Base-by-base conservation (phyloP, 108 stramenopile genomes). In the Epithemia pelagica region DNA sequence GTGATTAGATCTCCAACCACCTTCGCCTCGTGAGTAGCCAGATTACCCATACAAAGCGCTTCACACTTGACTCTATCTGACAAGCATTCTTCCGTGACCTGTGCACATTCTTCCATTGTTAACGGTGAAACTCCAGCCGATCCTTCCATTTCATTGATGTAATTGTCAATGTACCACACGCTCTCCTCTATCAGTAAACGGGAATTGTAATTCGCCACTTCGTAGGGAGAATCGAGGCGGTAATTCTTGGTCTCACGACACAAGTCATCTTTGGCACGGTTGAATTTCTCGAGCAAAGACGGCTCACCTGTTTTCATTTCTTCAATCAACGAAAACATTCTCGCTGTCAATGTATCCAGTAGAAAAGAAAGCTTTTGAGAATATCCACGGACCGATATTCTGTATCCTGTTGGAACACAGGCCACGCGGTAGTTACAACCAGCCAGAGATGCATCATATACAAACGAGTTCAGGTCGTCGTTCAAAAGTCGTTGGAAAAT, bases 371-470 rank as follows among this genome's bases (percentile, higher is more conserved):
- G 59, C 73, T 94, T 94, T 59, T 94, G 90, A 0, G 88, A 90
- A 64, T 86, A 94, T 1, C 93, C 93, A 65, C 73, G 74, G 2
- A 91, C 88, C 18, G 85, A 80, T 58, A 94, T 58, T 5, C 77
- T 71, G 56, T 78, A 87, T n/a, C 86, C 87, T 46, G 75, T 72
- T 10, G 90, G 90, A 26, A 74, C 60, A 58, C 83, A 80, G 18
- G 63, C 65, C 0, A 95, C 80, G 0, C 73, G 55, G 66, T 91
- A 91, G 67, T 74, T 87, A 67, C 88, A 88, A 3, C 93, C 93
- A 3, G 93, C 93, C 8, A 95, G 55, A 55, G 81, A 83, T n/a
- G 93, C 93, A 74, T 95, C 93, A 63, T 95, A 95, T 0, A 90
- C 84, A 57, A 78, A 88, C 0, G 83, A 86, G 54, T 95, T 95